These are phyloP conservation scores for Lolium multiflorum DNA, from an alignment of 176 grass and related monocot species.

Conservation along the genomic window DNA sequence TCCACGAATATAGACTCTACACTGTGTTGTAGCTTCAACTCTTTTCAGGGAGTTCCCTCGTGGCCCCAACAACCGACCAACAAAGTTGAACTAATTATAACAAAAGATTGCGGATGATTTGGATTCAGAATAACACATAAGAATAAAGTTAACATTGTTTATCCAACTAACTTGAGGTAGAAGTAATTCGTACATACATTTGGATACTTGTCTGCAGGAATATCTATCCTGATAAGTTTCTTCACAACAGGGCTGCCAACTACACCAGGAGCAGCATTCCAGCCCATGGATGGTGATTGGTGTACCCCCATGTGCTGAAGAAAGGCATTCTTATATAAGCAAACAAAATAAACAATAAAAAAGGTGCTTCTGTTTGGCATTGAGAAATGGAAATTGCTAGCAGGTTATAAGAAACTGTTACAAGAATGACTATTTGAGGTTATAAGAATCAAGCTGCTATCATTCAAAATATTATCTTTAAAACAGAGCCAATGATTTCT, in stretches of 20 bases:
- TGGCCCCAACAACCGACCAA: constrained; percentile 94
- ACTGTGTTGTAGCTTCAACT: constrained; percentile 95
- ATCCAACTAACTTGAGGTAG: constrained; percentile 2
- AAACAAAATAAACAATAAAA: background rate
- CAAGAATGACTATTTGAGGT: background rate
- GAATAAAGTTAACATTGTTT: constrained; percentile 27
- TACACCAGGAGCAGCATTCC: constrained; percentile 64
- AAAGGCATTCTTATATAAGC: constrained; percentile 44
- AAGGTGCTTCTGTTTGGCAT: background rate
- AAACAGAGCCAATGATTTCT: background rate
- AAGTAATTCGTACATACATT: constrained; percentile 60
- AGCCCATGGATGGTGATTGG: constrained; percentile 54
- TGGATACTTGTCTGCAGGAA: constrained; percentile 85
- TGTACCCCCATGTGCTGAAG: constrained; percentile 61
- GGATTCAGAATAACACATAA: constrained; percentile 32
- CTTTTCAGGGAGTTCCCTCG: constrained; percentile 98
- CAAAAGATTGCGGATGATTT: constrained; percentile 42
- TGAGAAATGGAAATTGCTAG: background rate
- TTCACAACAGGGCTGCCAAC: constrained; percentile 59
- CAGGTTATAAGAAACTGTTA: background rate
- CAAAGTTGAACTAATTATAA: constrained; percentile 90
- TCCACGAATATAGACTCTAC: constrained; percentile 97
- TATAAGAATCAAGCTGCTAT: background rate
- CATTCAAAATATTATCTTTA: constrained; percentile 30
- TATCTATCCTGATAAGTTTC: constrained; percentile 81